Evolutionary conservation across 257 asterid genomes (phyloP).

Genomic region (Nicotiana obtusifolia): DNA sequence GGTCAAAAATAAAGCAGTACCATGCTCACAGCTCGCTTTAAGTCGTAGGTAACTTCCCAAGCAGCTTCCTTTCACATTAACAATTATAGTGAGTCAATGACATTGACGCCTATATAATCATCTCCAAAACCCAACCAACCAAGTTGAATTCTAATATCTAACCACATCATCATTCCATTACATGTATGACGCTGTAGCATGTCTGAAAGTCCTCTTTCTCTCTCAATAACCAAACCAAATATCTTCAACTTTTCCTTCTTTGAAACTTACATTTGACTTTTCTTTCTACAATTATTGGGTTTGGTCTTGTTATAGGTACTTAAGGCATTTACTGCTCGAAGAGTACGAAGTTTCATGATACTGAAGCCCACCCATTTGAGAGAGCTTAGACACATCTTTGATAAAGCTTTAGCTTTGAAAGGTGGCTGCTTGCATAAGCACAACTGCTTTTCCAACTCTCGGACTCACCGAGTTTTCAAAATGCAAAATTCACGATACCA

Average conservation of each 20-base stretch:
- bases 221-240: background rate
- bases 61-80: background rate
- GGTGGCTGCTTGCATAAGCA: background rate
- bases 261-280: background rate
- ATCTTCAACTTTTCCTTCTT: background rate
- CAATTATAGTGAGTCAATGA: background rate
- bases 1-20: background rate
- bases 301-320: background rate
- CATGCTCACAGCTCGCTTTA: too few species aligned
- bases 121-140: background rate
- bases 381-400: background rate
- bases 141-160: background rate
- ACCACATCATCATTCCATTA: background rate
- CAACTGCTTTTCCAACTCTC: background rate
- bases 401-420: background rate
- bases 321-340: background rate
- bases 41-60: background rate
- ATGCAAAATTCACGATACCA: constrained; percentile 14
- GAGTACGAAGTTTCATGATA: background rate
- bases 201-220: background rate
- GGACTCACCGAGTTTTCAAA: background rate
- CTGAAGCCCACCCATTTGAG: background rate
- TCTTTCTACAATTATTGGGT: background rate
- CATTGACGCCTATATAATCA: background rate
- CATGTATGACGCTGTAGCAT: too few species aligned